Evolutionary conservation across 2,329 filamentous ascomycete genomes (phyloP), one percentile per base, ranked within the genome.

Genomic region (Lachnellula hyalina): DNA sequence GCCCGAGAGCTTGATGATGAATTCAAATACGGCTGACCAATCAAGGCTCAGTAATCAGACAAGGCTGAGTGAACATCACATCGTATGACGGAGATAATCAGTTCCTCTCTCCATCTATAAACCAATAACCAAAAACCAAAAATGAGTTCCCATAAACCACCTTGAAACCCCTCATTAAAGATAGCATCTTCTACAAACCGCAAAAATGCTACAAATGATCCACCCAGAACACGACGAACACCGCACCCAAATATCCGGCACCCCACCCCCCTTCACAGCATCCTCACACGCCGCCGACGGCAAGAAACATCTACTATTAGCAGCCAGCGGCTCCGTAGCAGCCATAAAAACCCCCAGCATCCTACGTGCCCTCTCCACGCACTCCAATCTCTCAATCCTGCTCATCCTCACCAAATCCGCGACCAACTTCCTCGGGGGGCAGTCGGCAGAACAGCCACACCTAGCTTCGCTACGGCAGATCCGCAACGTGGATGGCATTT

Each of bases 331-430:
- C 48, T 86, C 87, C 0, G 90, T 96, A n/a, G 92, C 92, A 14
- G 90, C 89, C 6, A 96, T 96, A 67, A 96, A 96, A 68, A 74
- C 90, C 2, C 84, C 84, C 1, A 75, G 80, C 40, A 89, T 92
- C 61, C 76, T 87, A 56, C 66, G 73, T 17, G 77, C 83, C 1
- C 78, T 92, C 4, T 76, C 77, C 63, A 65, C 68, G 60, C 67
- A 79, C 57, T 45, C 58, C 6, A 61, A 73, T 47, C 76, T 96
- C 54, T 90, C 89, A 9, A 90, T 97, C 69, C 87, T 91, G n/a
- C 74, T 97, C 51, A 75, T 97, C 56, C 78, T 97, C 56, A 96
- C 91, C 3, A 72, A 80, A 34, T 84, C 86, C 1, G 89, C 93
- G 0, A 73, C 79, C 23, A 78, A 85, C 32, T 97, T 97, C 70